Evolutionary conservation across 2,329 filamentous ascomycete species (phyloP).

Genomic region (Epichloe aotearoae): DNA sequence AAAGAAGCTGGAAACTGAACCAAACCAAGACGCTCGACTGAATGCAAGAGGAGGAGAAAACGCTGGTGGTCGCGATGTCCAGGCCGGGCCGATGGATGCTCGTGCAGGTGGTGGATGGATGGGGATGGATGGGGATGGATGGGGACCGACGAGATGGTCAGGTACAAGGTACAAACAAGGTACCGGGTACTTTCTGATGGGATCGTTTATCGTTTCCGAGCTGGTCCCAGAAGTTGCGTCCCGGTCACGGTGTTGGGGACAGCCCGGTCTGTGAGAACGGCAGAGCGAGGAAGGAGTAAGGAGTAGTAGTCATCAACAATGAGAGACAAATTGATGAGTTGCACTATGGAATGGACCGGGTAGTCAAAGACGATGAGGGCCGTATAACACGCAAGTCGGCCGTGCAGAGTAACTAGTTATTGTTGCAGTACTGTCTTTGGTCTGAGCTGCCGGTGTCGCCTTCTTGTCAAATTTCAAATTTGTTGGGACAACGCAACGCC

Average conservation of each 20-base stretch:
- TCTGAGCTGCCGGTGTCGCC: no score
- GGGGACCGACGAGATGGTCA: no score
- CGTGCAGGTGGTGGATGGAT: not conserved
- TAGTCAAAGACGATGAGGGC: not conserved
- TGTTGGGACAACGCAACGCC: no score
- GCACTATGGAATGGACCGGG: not conserved
- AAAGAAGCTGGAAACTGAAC: slow-evolving; percentile 1
- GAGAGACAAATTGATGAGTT: not conserved
- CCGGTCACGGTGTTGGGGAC: not conserved
- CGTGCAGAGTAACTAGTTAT: no score
- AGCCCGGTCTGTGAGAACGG: not conserved
- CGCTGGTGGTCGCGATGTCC: not conserved
- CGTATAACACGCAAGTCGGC: not conserved
- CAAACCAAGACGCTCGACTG: not conserved
- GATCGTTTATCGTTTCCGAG: no score
- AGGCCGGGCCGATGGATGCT: not conserved
- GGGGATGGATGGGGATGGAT: no score
- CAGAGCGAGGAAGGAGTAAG: not conserved
- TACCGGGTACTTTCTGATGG: no score
- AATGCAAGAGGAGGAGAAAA: not conserved
- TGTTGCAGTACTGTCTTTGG: no score
- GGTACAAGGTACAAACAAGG: no score
- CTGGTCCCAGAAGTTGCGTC: no score
- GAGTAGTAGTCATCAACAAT: not conserved
- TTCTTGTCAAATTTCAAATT: no score